Base-by-base conservation (phyloP, 768 basidiomycete species). In the Boletus reticuloceps region DNA sequence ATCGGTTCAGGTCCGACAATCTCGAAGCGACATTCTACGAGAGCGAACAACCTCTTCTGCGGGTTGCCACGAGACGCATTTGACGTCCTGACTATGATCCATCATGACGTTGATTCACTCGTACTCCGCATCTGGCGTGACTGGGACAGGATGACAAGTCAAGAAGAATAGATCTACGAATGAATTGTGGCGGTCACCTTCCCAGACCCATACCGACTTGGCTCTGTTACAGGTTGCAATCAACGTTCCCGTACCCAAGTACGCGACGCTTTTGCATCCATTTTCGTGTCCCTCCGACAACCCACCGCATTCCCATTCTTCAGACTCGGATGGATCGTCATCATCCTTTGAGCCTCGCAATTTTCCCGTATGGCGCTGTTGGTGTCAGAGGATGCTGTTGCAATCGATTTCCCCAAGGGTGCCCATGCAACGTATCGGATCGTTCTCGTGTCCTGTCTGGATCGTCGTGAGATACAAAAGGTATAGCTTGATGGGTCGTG, bases 151-250 rank as follows among this genome's bases (percentile, higher is more conserved):
- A 37, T 22, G 34, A 42, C n/a, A 8, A 9, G 17, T 58, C 38
- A 59, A 51, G 51, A 6, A 36, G 43, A 17, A 20, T 17, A 45
- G 42, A 53, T 46, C 13, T 13, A 44, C 9, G 17, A 9, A 12
- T 27, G 34, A 58, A 32, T 40, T 13, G 16, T 27, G 17, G 32
- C 3, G 64, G 75, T 64, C 66, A 89, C 95, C 93, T 80, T 98
- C 96, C 96, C 97, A 99, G 36, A 98, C 82, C 97, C 97, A 98
- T 1, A 98, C 94, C 6, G 93, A 92, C 76, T 98, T 99, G 74
- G 98, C 97, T 55, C 97, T 79, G 61, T 90, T 90, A 67, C 95
- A 98, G 58, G 89, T 94, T 10, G 95, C 97, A n/a, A 99, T 77
- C 22, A 97, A 72, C 4, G 80, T 86, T 47, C 71, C 87, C n/a